These are phyloP conservation scores for Leishmania arabica DNA, from an alignment of 208 protist genomes.

Conservation along the genomic window DNA sequence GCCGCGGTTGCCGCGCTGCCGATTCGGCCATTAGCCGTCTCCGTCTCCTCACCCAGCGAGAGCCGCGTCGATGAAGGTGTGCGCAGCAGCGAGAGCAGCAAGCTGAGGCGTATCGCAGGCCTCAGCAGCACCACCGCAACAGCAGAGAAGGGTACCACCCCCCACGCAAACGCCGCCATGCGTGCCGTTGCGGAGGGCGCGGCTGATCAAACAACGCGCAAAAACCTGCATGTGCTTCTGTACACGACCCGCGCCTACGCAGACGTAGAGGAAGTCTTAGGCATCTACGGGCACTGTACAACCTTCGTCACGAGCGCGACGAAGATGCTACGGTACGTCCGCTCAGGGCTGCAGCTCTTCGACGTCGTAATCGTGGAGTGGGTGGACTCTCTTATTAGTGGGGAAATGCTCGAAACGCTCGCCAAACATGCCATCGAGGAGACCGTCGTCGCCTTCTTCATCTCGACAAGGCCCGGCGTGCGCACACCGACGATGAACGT, in stretches of 20 bases:
- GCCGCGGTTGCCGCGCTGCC: background rate
- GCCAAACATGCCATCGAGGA: constrained; percentile 29
- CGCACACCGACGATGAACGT: constrained; percentile 33
- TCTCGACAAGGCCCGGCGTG: constrained; percentile 32
- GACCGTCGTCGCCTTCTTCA: constrained; percentile 55
- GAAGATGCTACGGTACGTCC: constrained; percentile 56
- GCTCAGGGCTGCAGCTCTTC: constrained; percentile 46
- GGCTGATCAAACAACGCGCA: constrained; percentile 16
- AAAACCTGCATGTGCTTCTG: constrained; percentile 57
- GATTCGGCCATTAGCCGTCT: constrained; percentile 2
- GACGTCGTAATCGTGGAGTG: constrained; percentile 77
- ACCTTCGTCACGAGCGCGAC: constrained; percentile 48
- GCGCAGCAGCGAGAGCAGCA: constrained; percentile 9
- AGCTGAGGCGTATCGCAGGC: background rate
- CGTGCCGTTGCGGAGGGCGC: constrained; percentile 6
- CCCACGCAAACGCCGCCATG: background rate
- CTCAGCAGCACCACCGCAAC: background rate
- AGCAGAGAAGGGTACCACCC: constrained; percentile 1
- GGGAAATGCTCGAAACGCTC: constrained; percentile 44
- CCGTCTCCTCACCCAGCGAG: constrained; percentile 2
- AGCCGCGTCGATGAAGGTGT: background rate
- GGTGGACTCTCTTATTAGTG: constrained; percentile 46
- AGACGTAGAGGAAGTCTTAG: constrained; percentile 53
- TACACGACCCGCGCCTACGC: constrained; percentile 39
- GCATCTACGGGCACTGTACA: constrained; percentile 54